Percentiles rank a stretch among this genome's conserved stretches.
These are phyloP conservation scores for Usnea hakonensis DNA, from an alignment of 495 filamentous ascomycete species.

Conservation along the genomic window DNA sequence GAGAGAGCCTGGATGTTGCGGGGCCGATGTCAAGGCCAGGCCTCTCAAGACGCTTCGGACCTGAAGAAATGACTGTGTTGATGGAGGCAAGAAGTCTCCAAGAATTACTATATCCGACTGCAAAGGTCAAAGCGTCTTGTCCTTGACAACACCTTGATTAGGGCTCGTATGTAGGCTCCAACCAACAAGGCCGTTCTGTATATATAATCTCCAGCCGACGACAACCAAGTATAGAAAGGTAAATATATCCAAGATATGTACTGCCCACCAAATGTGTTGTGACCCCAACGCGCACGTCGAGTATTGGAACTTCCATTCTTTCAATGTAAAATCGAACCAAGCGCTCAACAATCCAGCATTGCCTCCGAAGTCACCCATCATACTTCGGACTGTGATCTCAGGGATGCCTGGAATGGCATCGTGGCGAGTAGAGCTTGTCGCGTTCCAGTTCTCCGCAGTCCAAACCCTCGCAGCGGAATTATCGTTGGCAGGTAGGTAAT, in stretches of 20 bases:
- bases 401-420: constrained; percentile 43
- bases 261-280: constrained; percentile 91
- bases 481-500: constrained; percentile 46
- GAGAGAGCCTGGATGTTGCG: background rate
- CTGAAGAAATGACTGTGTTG: background rate
- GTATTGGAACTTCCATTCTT: constrained; percentile 76
- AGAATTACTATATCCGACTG: no score
- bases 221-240: constrained; percentile 26
- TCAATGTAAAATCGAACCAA: constrained; percentile 68
- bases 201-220: constrained; percentile 10
- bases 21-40: background rate
- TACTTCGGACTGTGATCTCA: constrained; percentile 90
- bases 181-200: background rate
- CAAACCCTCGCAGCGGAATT: constrained; percentile 16
- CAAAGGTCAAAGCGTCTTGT: background rate
- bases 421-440: constrained; percentile 10
- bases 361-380: constrained; percentile 93
- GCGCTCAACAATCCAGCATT: constrained; percentile 79
- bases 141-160: background rate
- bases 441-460: constrained; percentile 21
- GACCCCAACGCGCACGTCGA: constrained; percentile 66
- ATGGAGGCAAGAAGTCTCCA: background rate
- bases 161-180: background rate
- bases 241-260: constrained; percentile 64
- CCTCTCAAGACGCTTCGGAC: background rate